Evolutionary conservation across 78 protist genomes (phyloP), one percentile per base, ranked within the genome.

Genomic region (Dictyostelium brefeldianum): DNA sequence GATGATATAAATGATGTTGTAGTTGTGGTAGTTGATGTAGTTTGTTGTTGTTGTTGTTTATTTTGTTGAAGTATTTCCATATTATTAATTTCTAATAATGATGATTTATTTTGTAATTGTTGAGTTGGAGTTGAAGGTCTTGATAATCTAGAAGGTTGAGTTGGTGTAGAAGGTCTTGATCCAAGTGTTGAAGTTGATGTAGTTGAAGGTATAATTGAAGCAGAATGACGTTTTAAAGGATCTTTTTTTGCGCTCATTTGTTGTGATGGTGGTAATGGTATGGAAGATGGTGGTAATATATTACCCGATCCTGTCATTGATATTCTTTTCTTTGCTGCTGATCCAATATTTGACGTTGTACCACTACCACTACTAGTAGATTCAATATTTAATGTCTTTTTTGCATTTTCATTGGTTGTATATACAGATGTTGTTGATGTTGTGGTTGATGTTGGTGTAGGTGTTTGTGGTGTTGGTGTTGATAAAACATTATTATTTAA

Each of bases 201-300:
- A 18, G 54, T 9, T 46, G 80, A 18, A 43, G 80, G 46, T n/a
- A 22, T 31, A n/a, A 74, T 8, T n/a, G 59, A 36, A 6, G 47
- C 4, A 11, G 80, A 77, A 50, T 50, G 29, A 36, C 81, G 46
- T 77, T 50, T 77, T 18, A 56, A 43, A 10, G 81, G 57, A 77
- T 77, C 81, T 20, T 77, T 77, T 50, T 77, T 77, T 22, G 65
- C 64, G 27, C 81, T 77, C 25, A 51, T 11, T n/a, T 31, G 54
- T n/a, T 22, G 46, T 50, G 81, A 27, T 50, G 81, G 81, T 48
- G 81, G 81, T 70, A 70, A 41, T n/a, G 79, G 79, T 43, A 73
- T 73, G 1, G 50, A 70, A 27, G 78, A 70, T 41, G 46, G 78
- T 41, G 77, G 77, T 69, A 69, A 41, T 62, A 62, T 29, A 54